These are phyloP conservation scores for Crithidia mellificae DNA, from an alignment of 208 protist species.

Conservation along the genomic window DNA sequence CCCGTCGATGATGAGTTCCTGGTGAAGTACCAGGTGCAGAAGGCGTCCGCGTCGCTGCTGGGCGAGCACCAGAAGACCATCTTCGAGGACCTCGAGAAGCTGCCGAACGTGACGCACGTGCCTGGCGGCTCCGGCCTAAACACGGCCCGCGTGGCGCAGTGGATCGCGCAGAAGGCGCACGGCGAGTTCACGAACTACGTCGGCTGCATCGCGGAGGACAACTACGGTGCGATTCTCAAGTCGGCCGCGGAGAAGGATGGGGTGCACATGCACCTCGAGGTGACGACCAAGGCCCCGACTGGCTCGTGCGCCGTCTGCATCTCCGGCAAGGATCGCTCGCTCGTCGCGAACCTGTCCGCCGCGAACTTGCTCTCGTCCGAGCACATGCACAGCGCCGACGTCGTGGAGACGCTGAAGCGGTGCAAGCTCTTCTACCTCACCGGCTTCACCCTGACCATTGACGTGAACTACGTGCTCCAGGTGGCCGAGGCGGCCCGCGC, in stretches of 20 bases:
- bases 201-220: slow-evolving; percentile 96
- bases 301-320: slow-evolving; percentile 98
- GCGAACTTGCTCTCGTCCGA: slow-evolving; percentile 94
- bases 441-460: slow-evolving; percentile 97
- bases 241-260: slow-evolving; percentile 88
- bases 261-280: slow-evolving; percentile 85
- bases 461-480: slow-evolving; percentile 86
- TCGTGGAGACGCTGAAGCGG: slow-evolving; percentile 19
- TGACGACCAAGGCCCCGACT: slow-evolving; percentile 87
- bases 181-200: slow-evolving; percentile 68
- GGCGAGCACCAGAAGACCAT: slow-evolving; percentile 93
- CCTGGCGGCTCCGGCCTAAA: slow-evolving; percentile 98
- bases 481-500: slow-evolving; percentile 90
- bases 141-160: slow-evolving; percentile 95
- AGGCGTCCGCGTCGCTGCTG: slow-evolving; percentile 92
- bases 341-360: slow-evolving; percentile 97
- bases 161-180: slow-evolving; percentile 75
- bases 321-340: slow-evolving; percentile 91
- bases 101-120: slow-evolving; percentile 90
- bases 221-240: slow-evolving; percentile 89
- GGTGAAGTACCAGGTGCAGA: slow-evolving; percentile 89
- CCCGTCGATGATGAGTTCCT: slow-evolving; percentile 91
- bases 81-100: slow-evolving; percentile 86
- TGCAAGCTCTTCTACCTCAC: slow-evolving; percentile 91
- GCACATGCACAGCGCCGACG: slow-evolving; percentile 80